Evolutionary conservation across 768 basidiomycete species (phyloP).

Genomic region (Peribolospora baueri): DNA sequence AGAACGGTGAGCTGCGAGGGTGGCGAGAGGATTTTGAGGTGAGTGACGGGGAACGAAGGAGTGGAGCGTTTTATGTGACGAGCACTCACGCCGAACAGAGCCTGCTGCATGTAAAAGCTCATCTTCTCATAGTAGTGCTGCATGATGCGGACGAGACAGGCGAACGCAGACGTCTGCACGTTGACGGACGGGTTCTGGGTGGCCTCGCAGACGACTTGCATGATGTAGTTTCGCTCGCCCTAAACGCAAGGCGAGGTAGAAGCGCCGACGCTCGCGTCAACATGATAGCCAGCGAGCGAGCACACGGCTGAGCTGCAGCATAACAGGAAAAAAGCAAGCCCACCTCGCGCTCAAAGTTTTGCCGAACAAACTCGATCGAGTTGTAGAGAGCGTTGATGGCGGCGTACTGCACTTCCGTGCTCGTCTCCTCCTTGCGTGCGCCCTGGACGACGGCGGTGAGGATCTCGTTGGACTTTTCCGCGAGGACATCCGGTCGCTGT

Average conservation of each 20-base stretch:
- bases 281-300: neutral
- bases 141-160: slow-evolving; percentile 91
- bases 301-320: neutral
- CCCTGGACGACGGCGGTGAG: slow-evolving; percentile 95
- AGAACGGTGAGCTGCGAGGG: slow-evolving; percentile 59
- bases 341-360: slow-evolving; percentile 94
- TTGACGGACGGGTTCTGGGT: slow-evolving; percentile 56
- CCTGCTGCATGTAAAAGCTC: slow-evolving; percentile 98
- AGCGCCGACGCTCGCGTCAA: neutral
- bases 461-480: slow-evolving; percentile 80
- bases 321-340: slow-evolving; percentile 14
- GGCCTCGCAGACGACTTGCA: slow-evolving; percentile 98
- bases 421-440: slow-evolving; percentile 82
- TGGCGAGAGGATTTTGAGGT: slow-evolving; percentile 6
- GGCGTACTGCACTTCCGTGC: slow-evolving; percentile 68
- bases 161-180: slow-evolving; percentile 90
- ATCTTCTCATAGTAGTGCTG: slow-evolving; percentile 96
- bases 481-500: slow-evolving; percentile 80
- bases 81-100: slow-evolving; percentile 67
- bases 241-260: slow-evolving; percentile 17
- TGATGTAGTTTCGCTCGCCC: slow-evolving; percentile 99
- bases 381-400: slow-evolving; percentile 82
- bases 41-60: neutral
- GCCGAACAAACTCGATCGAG: slow-evolving; percentile 87
- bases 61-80: neutral